Percentiles rank a stretch among this genome's conserved stretches.
Conservation (phyloP, 73 alveolate genomes). For the Tetrahymena elliotti region DNA sequence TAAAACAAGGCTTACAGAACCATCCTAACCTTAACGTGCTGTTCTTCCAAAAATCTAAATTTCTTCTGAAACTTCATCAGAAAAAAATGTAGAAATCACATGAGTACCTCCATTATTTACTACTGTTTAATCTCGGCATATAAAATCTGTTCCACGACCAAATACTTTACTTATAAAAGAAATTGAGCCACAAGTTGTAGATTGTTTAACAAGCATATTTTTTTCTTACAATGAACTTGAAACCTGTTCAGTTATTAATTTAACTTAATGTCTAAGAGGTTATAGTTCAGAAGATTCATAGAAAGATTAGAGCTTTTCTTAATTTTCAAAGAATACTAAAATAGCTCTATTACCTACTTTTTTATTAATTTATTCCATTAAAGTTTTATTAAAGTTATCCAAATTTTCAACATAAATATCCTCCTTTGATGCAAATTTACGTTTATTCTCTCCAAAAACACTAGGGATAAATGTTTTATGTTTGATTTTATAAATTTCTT, state of each 20-base stretch:
- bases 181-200: neutral
- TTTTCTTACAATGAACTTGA: neutral
- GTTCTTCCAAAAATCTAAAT: neutral
- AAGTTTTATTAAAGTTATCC: neutral
- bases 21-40: neutral
- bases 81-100: neutral
- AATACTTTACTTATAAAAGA: neutral
- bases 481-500: neutral
- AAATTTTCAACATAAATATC: neutral
- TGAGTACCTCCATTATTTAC: neutral
- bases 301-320: neutral
- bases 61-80: neutral
- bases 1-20: neutral
- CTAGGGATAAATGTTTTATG: neutral
- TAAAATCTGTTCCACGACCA: conserved; percentile 8
- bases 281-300: neutral
- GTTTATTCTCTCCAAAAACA: neutral
- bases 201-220: neutral
- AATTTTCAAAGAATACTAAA: neutral
- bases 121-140: neutral
- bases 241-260: neutral
- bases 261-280: neutral
- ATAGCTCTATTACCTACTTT: neutral
- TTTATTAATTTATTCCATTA: neutral
- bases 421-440: neutral